Base-by-base conservation (phyloP, 176 grass and related monocot species). In the Rhipidocladum racemiflorum region DNA sequence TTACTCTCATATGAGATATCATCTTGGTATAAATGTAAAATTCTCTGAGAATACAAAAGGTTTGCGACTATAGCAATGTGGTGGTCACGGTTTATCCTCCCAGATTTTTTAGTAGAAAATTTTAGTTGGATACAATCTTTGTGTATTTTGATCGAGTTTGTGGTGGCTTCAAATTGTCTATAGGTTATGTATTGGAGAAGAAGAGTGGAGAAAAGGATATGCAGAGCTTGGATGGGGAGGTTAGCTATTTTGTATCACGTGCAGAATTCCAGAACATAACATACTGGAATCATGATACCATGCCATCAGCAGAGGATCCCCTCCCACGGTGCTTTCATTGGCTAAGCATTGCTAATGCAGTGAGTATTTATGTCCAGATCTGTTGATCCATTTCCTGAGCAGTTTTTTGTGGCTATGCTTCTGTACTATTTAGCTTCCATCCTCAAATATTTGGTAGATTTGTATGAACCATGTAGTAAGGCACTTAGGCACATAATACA, bases 271-370 rank as follows among this genome's bases (percentile, higher is more conserved):
- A 90, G 77, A 87, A 83, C 77, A 83, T 95, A 68, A 99, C 92
- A 21, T 93, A 93, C 82, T 95, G 96, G 96, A 95, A 93, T 49
- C 92, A 99, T 84, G 96, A 99, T n/a, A 84, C 74, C 59, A 38
- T 85, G 27, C 95, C 96, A 81, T 99, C 88, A 17, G 69, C 79
- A 20, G 96, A 98, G 66, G 96, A 98, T 93, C 77, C 92, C 28
- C 87, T 98, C 61, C 68, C 86, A 2, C 83, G 87, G 24, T 88
- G 88, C 88, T 95, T 98, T 78, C 96, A 98, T 48, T 98, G 89
- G 90, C 81, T 98, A 80, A 84, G 88, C 13, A 80, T 98, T 80
- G 87, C 96, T 65, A 74, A 89, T 91, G 89, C 92, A 5, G 96
- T 98, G 27, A 91, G 96, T 90, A 39, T n/a, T 18, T 77, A 15